phyloP scores from a whole-genome alignment of 805 yeast species.

The Nakazawaea wickerhamii region DNA sequence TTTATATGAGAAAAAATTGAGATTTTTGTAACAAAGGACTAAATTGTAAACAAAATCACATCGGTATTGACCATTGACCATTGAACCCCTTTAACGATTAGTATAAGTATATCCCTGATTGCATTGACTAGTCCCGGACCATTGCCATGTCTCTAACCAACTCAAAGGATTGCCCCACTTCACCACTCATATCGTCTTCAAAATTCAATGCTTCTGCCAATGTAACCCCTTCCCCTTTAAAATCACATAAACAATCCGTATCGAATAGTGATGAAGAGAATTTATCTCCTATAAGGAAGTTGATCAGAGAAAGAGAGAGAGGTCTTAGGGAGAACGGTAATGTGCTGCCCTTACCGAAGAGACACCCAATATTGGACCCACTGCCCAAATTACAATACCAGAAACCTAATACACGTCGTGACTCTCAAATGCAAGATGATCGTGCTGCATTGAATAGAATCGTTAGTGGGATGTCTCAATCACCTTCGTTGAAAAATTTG shows the following conservation, averaged over 20 bases:
- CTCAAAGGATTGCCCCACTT: slow-evolving; percentile 22
- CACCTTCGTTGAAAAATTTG: slow-evolving; percentile 31
- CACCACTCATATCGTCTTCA: slow-evolving; percentile 18
- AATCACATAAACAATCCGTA: neutral
- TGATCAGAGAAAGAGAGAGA: slow-evolving; percentile 28
- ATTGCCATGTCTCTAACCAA: too few relatives aligned
- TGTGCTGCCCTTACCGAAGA: slow-evolving; percentile 19
- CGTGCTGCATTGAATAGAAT: slow-evolving; percentile 27
- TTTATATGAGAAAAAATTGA: too few relatives aligned
- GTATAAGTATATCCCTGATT: too few relatives aligned
- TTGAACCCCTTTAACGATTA: too few relatives aligned
- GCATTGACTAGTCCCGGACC: too few relatives aligned
- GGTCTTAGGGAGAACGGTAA: slow-evolving; percentile 21
- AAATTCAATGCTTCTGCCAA: slow-evolving; percentile 7
- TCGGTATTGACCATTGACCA: too few relatives aligned
- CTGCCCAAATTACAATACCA: slow-evolving; percentile 6
- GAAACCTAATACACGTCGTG: slow-evolving; percentile 6
- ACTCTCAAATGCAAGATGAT: slow-evolving; percentile 20
- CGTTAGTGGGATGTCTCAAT: slow-evolving; percentile 27
- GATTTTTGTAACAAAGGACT: too few relatives aligned
- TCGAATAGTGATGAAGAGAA: slow-evolving; percentile 6
- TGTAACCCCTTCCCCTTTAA: neutral
- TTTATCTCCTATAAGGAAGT: slow-evolving; percentile 26
- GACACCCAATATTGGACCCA: slow-evolving; percentile 8
- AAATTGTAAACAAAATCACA: too few relatives aligned